Base-by-base conservation (phyloP, 1,284 basidiomycete species). In the Pisolithus thermaeus region DNA sequence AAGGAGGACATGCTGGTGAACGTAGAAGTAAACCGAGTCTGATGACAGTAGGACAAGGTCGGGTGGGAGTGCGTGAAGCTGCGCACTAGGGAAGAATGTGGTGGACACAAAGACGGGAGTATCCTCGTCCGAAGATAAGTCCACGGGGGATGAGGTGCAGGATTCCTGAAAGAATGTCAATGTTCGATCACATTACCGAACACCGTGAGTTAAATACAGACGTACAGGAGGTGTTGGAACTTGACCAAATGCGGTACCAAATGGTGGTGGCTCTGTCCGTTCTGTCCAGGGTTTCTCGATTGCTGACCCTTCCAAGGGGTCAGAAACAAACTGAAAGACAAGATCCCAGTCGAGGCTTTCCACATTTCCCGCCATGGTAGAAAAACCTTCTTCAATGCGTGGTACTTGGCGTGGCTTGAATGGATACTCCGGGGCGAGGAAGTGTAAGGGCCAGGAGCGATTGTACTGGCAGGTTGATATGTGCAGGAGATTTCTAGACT, bases 11-110 rank as follows among this genome's bases (percentile, higher is more conserved):
- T 75, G 67, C 0, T 69, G 70, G 61, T 85, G 81, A 12, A 81
- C 78, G 57, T 83, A 84, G 71, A 87, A 90, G 67, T 87, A 88
- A 37, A 90, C 87, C 6, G 77, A 76, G 61, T 90, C 87, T n/a
- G 80, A 76, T 3, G 87, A 81, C 53, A 87, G 69, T 48, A 90
- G 67, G 56, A 84, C 74, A 48, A 81, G 60, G 63, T 90, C 83
- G 3, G 84, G 78, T 1, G 75, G 71, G 16, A 74, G 63, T 0
- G 76, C 58, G 37, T 78, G 72, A 53, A 78, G 77, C 47, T 80
- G 78, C 6, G 85, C 80, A 32, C 76, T 80, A 3, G 87, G 85
- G 62, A 77, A 84, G 69, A 90, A 90, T 0, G 85, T 85, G 20
- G 87, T 90, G 14, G 87, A 89, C 39, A 90, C 80, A 1, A 86